Evolutionary conservation across 352 stramenopile genomes (phyloP).

Genomic region (Plasmopara halstedii): DNA sequence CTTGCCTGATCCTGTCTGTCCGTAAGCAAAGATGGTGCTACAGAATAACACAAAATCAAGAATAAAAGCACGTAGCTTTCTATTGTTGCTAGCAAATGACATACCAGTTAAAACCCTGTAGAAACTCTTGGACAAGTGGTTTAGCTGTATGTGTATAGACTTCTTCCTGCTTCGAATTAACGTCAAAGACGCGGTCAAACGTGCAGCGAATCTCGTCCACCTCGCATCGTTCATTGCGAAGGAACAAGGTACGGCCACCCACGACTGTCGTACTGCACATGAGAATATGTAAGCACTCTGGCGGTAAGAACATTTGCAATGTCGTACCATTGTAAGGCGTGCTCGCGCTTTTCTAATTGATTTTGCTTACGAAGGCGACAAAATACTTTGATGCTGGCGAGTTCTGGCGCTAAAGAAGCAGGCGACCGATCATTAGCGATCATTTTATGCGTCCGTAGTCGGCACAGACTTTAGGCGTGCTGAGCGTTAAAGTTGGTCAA

Average conservation of each 20-base stretch:
- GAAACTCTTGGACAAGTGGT: constrained; percentile 52
- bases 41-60: neutral
- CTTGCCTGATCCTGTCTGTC: constrained; percentile 88
- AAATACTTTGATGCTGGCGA: constrained; percentile 58
- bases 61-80: neutral
- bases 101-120: constrained; percentile 73
- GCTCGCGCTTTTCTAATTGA: constrained; percentile 54
- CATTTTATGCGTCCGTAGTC: constrained; percentile 18
- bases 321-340: constrained; percentile 45
- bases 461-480: neutral
- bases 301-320: neutral
- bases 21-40: constrained; percentile 85
- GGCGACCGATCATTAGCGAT: constrained; percentile 7
- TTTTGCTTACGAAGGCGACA: constrained; percentile 77
- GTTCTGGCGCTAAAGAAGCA: constrained; percentile 2
- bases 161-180: constrained; percentile 48
- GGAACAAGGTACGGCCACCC: constrained; percentile 43
- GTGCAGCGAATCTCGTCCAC: constrained; percentile 69
- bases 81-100: neutral
- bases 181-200: constrained; percentile 65
- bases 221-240: constrained; percentile 61
- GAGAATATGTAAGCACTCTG: neutral
- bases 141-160: constrained; percentile 67
- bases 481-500: neutral
- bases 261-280: constrained; percentile 41